Evolutionary conservation across 306 rosid genomes (phyloP), one percentile per base, ranked within the genome.

Genomic region (Neltuma alba): DNA sequence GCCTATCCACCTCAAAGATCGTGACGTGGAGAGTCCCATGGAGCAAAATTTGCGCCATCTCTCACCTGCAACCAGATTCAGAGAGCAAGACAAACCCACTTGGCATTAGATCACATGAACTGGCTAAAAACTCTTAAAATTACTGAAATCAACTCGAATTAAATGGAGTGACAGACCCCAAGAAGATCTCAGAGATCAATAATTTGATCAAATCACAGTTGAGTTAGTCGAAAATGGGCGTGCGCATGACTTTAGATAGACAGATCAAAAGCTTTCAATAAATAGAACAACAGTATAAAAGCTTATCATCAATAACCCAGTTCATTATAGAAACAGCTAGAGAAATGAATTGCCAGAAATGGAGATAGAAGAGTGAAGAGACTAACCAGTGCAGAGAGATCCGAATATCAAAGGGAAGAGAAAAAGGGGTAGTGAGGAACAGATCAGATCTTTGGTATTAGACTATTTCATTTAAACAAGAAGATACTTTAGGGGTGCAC

Each of bases 11-110:
- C 91, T 92, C 99, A 37, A 63, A 91, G 87, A 95, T 80, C 64
- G 99, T 91, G 36, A 75, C 99, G 50, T 95, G 99, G 68, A 95
- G 98, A 76, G 91, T 92, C 0, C 99, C 99, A 63, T 95, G 99
- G 54, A 95, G 94, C 87, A 86, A 84, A 77, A 66, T 83, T 64
- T 79, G 85, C 21, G 94, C 92, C 99, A 95, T 94, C 81, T 85
- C 68, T 83, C 91, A 87, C 90, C 99, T 94, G 74, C 79, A 80
- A n/a, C 27, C 23, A 9, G 78, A 69, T 65, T 66, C 80, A 68
- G 48, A 70, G 69, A 70, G 37, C 73, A 67, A 67, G n/a, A 67
- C 34, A 21, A 40, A 67, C 52, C 72, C 75, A 81, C 36, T 55
- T 65, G 13, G 30, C 36, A 81, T 86, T 70, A 33, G 81, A 88